phyloP scores from a whole-genome alignment of 805 yeast genomes.

The Wickerhamiella qilinensis region DNA sequence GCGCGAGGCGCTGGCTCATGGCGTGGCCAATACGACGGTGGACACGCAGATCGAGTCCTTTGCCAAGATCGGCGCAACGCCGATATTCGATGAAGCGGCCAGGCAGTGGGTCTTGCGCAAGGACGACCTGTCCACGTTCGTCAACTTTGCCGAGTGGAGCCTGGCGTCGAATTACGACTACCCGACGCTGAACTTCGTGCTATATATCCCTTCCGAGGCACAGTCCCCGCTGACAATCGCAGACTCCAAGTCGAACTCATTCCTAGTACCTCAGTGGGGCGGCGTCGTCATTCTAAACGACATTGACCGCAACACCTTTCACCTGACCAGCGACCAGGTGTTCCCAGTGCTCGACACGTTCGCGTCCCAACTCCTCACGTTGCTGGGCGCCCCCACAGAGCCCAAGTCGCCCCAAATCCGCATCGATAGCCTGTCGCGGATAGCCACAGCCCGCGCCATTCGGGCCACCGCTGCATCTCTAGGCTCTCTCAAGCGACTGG shows the following conservation, averaged over 20 bases:
- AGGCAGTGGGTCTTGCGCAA: conserved; percentile 26
- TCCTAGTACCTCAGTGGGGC: conserved; percentile 80
- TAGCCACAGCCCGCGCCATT: conserved; percentile 41
- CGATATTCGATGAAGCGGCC: conserved; percentile 5
- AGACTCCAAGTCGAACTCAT: conserved; percentile 34
- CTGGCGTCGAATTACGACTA: conserved; percentile 38
- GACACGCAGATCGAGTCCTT: conserved; percentile 68
- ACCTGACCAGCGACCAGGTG: conserved; percentile 28
- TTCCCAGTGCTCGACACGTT: conserved; percentile 48
- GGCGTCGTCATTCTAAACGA: conserved; percentile 44
- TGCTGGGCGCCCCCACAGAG: conserved; percentile 49
- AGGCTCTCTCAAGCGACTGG: conserved; percentile 52
- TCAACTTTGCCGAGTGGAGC: conserved; percentile 80
- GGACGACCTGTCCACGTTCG: conserved; percentile 51
- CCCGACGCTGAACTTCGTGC: conserved; percentile 56
- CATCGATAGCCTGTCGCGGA: conserved; percentile 44
- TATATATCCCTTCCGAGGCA: conserved; percentile 42
- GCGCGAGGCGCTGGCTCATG: conserved; percentile 31
- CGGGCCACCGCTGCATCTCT: conserved; percentile 51
- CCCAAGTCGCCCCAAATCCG: conserved; percentile 48
- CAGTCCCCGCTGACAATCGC: conserved; percentile 35
- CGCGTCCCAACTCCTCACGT: conserved; percentile 54
- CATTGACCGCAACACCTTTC: background rate
- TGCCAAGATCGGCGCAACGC: conserved; percentile 25
- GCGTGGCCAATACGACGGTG: conserved; percentile 53